phyloP scores from a whole-genome alignment of 345 rosid species.

The Gossypium longicalyx region DNA sequence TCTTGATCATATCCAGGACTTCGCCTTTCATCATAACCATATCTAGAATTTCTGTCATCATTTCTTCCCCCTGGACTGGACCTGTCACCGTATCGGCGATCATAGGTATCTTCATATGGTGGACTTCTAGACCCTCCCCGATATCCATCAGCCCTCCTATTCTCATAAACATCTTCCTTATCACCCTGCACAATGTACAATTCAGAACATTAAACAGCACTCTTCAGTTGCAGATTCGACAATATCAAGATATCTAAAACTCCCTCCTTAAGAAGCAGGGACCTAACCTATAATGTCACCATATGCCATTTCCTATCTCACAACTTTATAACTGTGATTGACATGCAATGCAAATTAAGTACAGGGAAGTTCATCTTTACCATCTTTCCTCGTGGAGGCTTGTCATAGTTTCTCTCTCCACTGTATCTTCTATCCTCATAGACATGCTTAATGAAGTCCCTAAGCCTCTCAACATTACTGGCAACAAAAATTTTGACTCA shows the following conservation, averaged over 20 bases:
- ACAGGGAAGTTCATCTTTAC: slow-evolving; percentile 25
- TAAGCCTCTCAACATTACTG: slow-evolving; percentile 80
- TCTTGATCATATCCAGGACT: slow-evolving; percentile 74
- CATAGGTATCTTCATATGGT: slow-evolving; percentile 65
- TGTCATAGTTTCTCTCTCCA: slow-evolving; percentile 69
- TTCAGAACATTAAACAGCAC: neutral
- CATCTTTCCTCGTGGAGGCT: slow-evolving; percentile 69
- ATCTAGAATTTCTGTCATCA: slow-evolving; percentile 44
- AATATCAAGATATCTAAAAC: slow-evolving; percentile 4
- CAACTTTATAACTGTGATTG: neutral
- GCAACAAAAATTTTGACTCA: slow-evolving; percentile 21
- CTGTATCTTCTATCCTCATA: slow-evolving; percentile 33
- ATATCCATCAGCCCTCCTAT: slow-evolving; percentile 38
- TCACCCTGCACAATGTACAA: slow-evolving; percentile 49
- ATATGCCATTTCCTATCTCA: neutral
- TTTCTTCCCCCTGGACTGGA: slow-evolving; percentile 82
- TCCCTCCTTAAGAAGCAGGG: neutral
- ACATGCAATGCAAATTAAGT: neutral
- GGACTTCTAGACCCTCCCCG: slow-evolving; percentile 88
- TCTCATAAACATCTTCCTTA: slow-evolving; percentile 56
- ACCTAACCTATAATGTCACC: neutral
- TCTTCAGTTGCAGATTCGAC: neutral
- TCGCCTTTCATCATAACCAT: slow-evolving; percentile 48
- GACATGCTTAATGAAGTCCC: slow-evolving; percentile 85
- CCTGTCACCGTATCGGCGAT: slow-evolving; percentile 61